Evolutionary conservation across 345 rosid species (phyloP).

Genomic region (Ceriops tagal): DNA sequence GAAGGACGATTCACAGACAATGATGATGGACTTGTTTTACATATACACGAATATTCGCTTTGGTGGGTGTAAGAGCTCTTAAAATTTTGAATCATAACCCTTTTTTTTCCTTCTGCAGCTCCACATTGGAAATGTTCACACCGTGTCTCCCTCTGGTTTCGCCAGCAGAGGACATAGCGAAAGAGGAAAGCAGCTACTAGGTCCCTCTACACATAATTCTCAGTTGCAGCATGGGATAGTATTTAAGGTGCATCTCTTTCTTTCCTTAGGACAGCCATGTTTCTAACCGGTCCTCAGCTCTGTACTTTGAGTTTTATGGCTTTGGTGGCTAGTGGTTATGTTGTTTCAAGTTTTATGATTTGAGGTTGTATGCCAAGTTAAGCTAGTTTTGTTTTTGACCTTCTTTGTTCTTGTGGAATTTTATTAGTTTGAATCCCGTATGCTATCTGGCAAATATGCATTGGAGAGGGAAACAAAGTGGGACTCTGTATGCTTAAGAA

Average conservation of each 20-base stretch:
- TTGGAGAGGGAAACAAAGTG: constrained; percentile 17
- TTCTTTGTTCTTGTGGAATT: background rate
- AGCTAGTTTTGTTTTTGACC: background rate
- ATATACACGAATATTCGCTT: too few species aligned
- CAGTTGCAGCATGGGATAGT: too few species aligned
- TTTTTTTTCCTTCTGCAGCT: background rate
- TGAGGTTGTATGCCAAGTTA: too few species aligned
- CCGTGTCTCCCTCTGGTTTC: background rate
- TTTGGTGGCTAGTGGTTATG: too few species aligned
- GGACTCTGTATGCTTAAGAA: constrained; percentile 6
- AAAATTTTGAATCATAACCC: constrained; percentile 2
- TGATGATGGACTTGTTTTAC: background rate
- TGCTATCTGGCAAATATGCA: constrained; percentile 9
- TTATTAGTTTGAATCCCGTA: constrained; percentile 16
- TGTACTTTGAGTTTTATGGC: too few species aligned
- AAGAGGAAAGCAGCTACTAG: background rate
- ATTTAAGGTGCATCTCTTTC: too few species aligned
- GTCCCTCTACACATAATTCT: too few species aligned
- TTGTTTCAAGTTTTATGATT: too few species aligned
- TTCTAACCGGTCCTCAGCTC: too few species aligned
- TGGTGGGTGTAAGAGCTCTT: background rate
- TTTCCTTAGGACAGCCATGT: too few species aligned
- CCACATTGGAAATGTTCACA: background rate
- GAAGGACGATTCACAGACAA: too few species aligned
- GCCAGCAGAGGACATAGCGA: background rate